Conservation (phyloP, 1,139 yeast species). For the Tardiomyces blankii region DNA sequence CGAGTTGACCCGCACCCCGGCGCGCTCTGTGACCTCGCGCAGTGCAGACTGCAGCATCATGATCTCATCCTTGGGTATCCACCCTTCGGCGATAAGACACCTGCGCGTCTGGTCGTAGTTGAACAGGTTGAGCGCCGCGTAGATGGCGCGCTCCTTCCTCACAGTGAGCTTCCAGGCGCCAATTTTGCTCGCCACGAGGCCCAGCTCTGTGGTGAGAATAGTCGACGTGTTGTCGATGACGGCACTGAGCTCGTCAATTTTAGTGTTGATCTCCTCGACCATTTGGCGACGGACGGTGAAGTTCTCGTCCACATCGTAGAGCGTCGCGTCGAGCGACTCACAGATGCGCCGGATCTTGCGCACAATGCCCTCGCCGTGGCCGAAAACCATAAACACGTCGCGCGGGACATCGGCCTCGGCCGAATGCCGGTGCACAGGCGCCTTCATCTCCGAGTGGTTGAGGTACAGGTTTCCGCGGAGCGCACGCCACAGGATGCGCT, state of each 20-base stretch:
- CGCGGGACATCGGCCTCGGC: slow-evolving; percentile 42
- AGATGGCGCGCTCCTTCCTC: slow-evolving; percentile 63
- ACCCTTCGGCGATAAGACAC: slow-evolving; percentile 93
- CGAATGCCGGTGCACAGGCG: slow-evolving; percentile 42
- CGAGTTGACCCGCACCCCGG: slow-evolving; percentile 43
- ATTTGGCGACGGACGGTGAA: slow-evolving; percentile 45
- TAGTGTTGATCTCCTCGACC: slow-evolving; percentile 44
- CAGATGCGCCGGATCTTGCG: slow-evolving; percentile 63
- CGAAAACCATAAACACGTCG: slow-evolving; percentile 71
- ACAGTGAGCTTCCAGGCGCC: slow-evolving; percentile 57
- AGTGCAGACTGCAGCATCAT: slow-evolving; percentile 35
- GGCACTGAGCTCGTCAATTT: slow-evolving; percentile 50
- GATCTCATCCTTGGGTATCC: slow-evolving; percentile 64
- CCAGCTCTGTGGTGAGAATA: slow-evolving; percentile 63
- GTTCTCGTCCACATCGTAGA: slow-evolving; percentile 59
- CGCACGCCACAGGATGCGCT: slow-evolving; percentile 86
- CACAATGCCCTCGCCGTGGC: slow-evolving; percentile 73
- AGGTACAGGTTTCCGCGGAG: slow-evolving; percentile 82
- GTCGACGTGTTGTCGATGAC: slow-evolving; percentile 63
- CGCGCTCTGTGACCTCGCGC: slow-evolving; percentile 45
- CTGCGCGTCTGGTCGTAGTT: slow-evolving; percentile 78
- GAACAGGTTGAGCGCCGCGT: slow-evolving; percentile 65
- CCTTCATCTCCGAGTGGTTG: slow-evolving; percentile 55
- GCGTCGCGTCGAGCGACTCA: slow-evolving; percentile 71
- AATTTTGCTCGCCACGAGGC: slow-evolving; percentile 64